Conservation (phyloP, 176 grass and related monocot species). For the Alloteropsis semialata region DNA sequence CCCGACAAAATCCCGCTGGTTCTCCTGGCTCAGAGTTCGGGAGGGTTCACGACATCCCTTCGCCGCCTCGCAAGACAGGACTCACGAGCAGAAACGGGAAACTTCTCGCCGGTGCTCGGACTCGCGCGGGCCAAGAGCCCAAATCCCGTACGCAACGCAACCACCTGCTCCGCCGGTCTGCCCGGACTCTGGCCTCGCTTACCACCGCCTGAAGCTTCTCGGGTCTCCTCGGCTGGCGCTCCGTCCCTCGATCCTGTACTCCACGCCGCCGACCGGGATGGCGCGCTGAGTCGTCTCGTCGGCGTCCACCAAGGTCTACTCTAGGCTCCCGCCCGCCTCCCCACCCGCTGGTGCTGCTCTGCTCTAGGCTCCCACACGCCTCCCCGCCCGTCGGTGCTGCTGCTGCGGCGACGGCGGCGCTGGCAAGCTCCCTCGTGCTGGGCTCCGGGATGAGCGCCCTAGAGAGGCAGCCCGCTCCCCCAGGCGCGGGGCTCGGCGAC, state of each 20-base stretch:
- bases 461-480: background rate
- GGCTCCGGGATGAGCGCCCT: constrained; percentile 8
- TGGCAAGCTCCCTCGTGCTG: constrained; percentile 8
- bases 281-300: too few relatives aligned
- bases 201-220: constrained; percentile 19
- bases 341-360: too few relatives aligned
- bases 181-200: background rate
- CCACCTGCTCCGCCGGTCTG: background rate
- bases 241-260: background rate
- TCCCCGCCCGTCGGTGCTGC: background rate
- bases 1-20: too few relatives aligned
- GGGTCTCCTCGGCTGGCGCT: background rate
- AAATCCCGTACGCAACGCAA: constrained; percentile 15
- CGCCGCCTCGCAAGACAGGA: too few relatives aligned
- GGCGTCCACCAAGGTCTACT: constrained; percentile 28
- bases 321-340: constrained; percentile 31
- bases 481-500: background rate
- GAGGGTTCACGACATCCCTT: too few relatives aligned
- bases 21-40: too few relatives aligned
- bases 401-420: background rate
- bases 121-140: background rate
- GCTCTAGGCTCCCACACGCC: constrained; percentile 4
- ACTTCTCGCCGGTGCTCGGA: too few relatives aligned
- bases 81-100: too few relatives aligned
- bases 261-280: background rate